Evolutionary conservation across 495 filamentous ascomycete species (phyloP).

Genomic region (Penicillium ochrochloron): DNA sequence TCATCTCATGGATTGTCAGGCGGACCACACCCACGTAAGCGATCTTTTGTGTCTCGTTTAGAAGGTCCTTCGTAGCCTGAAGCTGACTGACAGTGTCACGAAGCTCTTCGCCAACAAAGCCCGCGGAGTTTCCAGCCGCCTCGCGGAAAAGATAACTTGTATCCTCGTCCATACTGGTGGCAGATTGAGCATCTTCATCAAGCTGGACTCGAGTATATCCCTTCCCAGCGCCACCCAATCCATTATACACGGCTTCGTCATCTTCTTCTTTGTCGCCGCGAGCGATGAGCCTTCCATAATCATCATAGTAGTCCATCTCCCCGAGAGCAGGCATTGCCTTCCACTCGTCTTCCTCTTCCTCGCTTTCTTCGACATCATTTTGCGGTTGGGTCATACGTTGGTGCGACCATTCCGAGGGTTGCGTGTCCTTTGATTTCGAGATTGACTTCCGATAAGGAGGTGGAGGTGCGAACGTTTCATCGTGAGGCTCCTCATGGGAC

Average conservation of each 20-base stretch:
- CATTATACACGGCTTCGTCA: constrained; percentile 71
- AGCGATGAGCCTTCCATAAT: constrained; percentile 85
- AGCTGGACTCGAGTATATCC: constrained; percentile 93
- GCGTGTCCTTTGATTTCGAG: constrained; percentile 26
- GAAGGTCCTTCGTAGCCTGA: constrained; percentile 91
- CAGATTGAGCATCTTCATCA: constrained; percentile 92
- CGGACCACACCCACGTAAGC: constrained; percentile 92
- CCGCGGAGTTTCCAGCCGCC: constrained; percentile 58
- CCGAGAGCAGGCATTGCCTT: constrained; percentile 93
- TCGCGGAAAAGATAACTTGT: constrained; percentile 93
- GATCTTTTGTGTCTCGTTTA: constrained; percentile 94
- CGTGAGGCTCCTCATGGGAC: constrained; percentile 21
- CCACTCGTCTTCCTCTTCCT: constrained; percentile 65
- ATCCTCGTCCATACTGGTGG: constrained; percentile 96
- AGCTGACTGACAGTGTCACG: constrained; percentile 87
- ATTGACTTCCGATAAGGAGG: constrained; percentile 23
- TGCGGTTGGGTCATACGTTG: constrained; percentile 71
- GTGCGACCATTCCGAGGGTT: constrained; percentile 87
- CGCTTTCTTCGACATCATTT: constrained; percentile 46
- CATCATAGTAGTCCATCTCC: constrained; percentile 92
- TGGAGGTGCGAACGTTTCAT: constrained; percentile 10
- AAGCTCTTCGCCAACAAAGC: constrained; percentile 76
- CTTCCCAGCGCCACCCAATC: constrained; percentile 84
- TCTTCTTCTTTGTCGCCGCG: constrained; percentile 72
- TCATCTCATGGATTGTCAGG: constrained; percentile 77